Evolutionary conservation across 225 moss, liverwort and hornwort species (phyloP).

Genomic region (Marchantia polymorpha): DNA sequence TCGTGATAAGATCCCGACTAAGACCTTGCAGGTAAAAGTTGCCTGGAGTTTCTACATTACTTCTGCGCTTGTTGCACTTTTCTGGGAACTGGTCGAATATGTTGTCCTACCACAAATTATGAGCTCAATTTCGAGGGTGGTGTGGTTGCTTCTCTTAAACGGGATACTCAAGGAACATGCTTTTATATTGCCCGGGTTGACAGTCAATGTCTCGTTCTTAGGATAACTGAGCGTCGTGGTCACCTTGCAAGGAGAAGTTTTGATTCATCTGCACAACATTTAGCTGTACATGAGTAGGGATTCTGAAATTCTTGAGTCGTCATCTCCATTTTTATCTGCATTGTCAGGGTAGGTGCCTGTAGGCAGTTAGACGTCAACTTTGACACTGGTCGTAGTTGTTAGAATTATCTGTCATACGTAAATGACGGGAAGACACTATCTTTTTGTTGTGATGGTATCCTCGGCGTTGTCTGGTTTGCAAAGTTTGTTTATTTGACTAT

Average conservation of each 20-base stretch:
- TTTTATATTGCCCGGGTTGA: background rate
- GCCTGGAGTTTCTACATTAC: background rate
- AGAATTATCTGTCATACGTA: background rate
- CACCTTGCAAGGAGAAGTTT: background rate
- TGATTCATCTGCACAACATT: background rate
- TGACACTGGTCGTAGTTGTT: background rate
- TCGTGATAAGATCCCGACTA: constrained; percentile 89
- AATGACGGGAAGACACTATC: background rate
- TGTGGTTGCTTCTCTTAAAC: background rate
- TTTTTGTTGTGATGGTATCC: background rate
- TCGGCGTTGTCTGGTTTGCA: background rate
- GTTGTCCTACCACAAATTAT: background rate
- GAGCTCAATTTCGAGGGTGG: background rate
- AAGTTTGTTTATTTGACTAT: background rate
- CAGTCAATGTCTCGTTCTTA: background rate
- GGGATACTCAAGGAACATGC: background rate
- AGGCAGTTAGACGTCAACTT: background rate
- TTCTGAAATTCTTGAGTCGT: background rate
- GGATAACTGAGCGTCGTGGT: background rate
- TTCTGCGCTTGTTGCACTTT: background rate
- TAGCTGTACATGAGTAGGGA: background rate
- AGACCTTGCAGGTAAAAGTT: constrained; percentile 76
- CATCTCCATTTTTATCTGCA: background rate
- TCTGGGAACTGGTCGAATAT: background rate
- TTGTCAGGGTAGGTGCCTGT: background rate